phyloP scores from a whole-genome alignment of 768 basidiomycete genomes.

The Tulasnella sp. region DNA sequence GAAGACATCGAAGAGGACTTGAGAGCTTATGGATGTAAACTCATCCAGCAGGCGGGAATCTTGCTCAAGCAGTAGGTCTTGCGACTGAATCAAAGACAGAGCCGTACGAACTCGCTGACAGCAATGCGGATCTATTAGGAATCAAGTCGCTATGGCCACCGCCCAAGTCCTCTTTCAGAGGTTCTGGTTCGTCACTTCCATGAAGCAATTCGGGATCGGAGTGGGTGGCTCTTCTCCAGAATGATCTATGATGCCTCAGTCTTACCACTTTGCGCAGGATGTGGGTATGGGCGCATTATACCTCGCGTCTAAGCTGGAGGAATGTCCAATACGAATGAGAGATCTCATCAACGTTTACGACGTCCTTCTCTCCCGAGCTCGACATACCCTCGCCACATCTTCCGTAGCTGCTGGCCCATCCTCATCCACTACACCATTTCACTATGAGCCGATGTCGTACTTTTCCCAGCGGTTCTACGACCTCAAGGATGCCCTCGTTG shows the following conservation, averaged over 20 bases:
- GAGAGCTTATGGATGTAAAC: slow-evolving; percentile 82
- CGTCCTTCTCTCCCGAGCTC: slow-evolving; percentile 68
- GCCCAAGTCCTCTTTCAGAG: slow-evolving; percentile 95
- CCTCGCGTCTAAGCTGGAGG: slow-evolving; percentile 84
- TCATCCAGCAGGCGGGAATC: slow-evolving; percentile 91
- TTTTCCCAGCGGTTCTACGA: slow-evolving; percentile 87
- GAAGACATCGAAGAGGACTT: slow-evolving; percentile 78
- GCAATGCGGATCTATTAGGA: slow-evolving; percentile 32
- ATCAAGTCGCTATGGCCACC: slow-evolving; percentile 94
- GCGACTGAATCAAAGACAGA: slow-evolving; percentile 35
- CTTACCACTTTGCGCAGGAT: slow-evolving; percentile 45
- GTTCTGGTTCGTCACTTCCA: slow-evolving; percentile 92
- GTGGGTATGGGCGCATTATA: slow-evolving; percentile 79
- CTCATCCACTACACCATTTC: slow-evolving; percentile 40
- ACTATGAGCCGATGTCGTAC: slow-evolving; percentile 80
- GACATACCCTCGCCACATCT: slow-evolving; percentile 39
- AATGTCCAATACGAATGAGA: slow-evolving; percentile 83
- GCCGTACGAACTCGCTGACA: background rate
- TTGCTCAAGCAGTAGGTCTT: slow-evolving; percentile 73
- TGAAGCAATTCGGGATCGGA: slow-evolving; percentile 90
- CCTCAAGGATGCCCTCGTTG: slow-evolving; percentile 86
- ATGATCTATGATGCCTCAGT: background rate
- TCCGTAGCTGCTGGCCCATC: slow-evolving; percentile 23
- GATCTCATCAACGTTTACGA: slow-evolving; percentile 94
- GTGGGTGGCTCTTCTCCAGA: slow-evolving; percentile 41